Base-by-base conservation (phyloP, 495 filamentous ascomycete genomes). In the Monascus purpureus region DNA sequence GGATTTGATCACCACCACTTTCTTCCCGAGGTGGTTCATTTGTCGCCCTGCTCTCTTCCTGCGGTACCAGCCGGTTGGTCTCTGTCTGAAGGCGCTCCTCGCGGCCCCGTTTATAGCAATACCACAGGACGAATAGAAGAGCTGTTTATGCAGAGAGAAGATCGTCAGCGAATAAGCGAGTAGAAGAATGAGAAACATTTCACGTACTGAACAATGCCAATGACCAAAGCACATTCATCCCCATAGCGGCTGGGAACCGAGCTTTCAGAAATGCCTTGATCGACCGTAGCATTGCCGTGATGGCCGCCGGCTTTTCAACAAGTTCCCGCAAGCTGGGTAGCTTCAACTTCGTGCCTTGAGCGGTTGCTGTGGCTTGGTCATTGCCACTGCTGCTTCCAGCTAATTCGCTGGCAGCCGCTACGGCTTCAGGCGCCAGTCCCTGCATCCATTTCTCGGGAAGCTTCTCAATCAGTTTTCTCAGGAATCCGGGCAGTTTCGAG, bases 41-140 rank as follows among this genome's bases (percentile, higher is more conserved):
- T 29, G 68, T 37, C 41, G 57, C 54, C 8, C 38, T 45, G 25
- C 65, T 59, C 37, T 69, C 61, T 18, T 56, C 56, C 35, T 68
- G 64, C 1, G 61, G 65, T n/a, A 68, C 61, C 8, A 62, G 43
- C 6, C 65, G 64, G 52, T 87, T 82, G 38, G 63, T 70, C 45
- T 83, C 82, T 1, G 4, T 22, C 9, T 22, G 20, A 9, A 94
- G 64, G 22, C 90, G 65, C 9, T 74, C 74, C 56, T 97, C 90
- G 11, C 72, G 71, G 22, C 90, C 90, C 9, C 90, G 74, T 53
- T 94, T 94, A 51, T 95, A 81, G 54, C 83, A 95, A 52, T 97
- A 97, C 88, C 88, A 97, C 37, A 96, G 71, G 30, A 88, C 81
- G 49, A 87, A 83, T 18, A 97, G 56, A 8, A 97, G 63, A 37